A percentile compares a stretch with the other conserved stretches of the same genome.
Conservation (phyloP, 257 asterid genomes). For the Pogostemon cablin region DNA sequence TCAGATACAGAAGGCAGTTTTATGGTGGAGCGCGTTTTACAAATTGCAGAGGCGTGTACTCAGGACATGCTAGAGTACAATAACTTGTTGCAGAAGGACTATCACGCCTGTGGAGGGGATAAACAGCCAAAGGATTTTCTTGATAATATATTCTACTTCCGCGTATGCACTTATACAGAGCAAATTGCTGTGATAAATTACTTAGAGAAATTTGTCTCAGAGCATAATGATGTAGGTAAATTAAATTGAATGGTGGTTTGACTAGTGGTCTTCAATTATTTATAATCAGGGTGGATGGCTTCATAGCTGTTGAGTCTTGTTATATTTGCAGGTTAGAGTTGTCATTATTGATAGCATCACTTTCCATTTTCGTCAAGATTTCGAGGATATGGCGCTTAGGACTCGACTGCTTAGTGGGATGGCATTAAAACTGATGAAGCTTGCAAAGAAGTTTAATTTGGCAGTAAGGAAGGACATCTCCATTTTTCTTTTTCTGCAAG, state of each 20-base stretch:
- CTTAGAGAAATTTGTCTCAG: slow-evolving; percentile 78
- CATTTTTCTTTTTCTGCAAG: slow-evolving; percentile 16
- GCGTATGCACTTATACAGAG: slow-evolving; percentile 87
- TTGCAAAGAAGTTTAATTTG: slow-evolving; percentile 70
- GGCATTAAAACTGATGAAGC: slow-evolving; percentile 89
- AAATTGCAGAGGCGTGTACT: slow-evolving; percentile 88
- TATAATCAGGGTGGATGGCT: slow-evolving; percentile 18
- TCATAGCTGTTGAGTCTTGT: slow-evolving; percentile 22
- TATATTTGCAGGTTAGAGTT: slow-evolving; percentile 68
- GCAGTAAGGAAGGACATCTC: slow-evolving; percentile 61
- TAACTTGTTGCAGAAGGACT: slow-evolving; percentile 55
- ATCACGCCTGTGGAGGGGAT: slow-evolving; percentile 46
- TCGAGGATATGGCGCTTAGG: slow-evolving; percentile 92
- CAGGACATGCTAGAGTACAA: slow-evolving; percentile 80
- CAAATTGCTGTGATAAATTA: slow-evolving; percentile 84
- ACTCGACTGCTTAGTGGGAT: slow-evolving; percentile 86
- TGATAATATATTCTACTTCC: slow-evolving; percentile 78
- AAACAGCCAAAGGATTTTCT: slow-evolving; percentile 69
- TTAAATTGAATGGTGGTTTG: slow-evolving; percentile 9
- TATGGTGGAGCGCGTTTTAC: slow-evolving; percentile 90
- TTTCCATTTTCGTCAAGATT: slow-evolving; percentile 96
- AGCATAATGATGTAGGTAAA: slow-evolving; percentile 84
- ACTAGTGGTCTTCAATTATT: slow-evolving; percentile 8
- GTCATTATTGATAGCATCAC: slow-evolving; percentile 88
- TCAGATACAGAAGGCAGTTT: slow-evolving; percentile 98